A percentile compares a stretch with the other conserved stretches of the same genome.
These are phyloP conservation scores for Clathrospora elynae DNA, from an alignment of 2,329 filamentous ascomycete species.

Conservation along the genomic window DNA sequence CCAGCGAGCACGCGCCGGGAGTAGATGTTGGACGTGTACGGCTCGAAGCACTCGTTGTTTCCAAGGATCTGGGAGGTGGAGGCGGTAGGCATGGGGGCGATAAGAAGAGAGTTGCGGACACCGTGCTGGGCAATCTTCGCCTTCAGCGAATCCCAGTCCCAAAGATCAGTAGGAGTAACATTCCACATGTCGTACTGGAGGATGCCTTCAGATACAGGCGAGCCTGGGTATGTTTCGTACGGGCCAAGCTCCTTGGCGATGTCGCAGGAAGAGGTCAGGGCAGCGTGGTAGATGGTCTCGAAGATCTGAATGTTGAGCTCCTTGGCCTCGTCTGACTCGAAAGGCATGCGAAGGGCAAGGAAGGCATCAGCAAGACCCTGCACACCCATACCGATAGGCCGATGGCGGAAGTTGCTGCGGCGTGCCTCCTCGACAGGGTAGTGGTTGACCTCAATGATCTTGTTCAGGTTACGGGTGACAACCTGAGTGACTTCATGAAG, in stretches of 20 bases:
- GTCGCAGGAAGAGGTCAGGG: slow-evolving; percentile 85
- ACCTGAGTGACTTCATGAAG: slow-evolving; percentile 93
- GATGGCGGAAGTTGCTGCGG: slow-evolving; percentile 96
- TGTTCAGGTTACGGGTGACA: slow-evolving; percentile 94
- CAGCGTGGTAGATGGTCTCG: slow-evolving; percentile 98
- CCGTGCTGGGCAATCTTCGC: slow-evolving; percentile 90
- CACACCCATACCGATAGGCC: slow-evolving; percentile 94
- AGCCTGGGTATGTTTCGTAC: slow-evolving; percentile 91
- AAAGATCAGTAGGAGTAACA: slow-evolving; percentile 88
- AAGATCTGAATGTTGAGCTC: slow-evolving; percentile 98
- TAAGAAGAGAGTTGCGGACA: slow-evolving; percentile 90
- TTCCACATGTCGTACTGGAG: slow-evolving; percentile 99
- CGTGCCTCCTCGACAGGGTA: slow-evolving; percentile 94
- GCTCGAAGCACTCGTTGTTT: slow-evolving; percentile 99
- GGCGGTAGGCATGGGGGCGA: slow-evolving; percentile 97
- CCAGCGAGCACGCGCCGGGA: slow-evolving; percentile 96
- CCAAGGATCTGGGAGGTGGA: slow-evolving; percentile 97
- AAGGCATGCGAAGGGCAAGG: slow-evolving; percentile 93
- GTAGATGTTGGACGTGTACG: slow-evolving; percentile 99
- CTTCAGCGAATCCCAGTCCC: slow-evolving; percentile 93
- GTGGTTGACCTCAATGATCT: slow-evolving; percentile 97
- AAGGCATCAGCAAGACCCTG: slow-evolving; percentile 98
- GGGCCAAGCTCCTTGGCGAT: slow-evolving; percentile 81
- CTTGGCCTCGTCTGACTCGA: slow-evolving; percentile 92
- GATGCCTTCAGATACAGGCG: slow-evolving; percentile 90